phyloP scores from a whole-genome alignment of 352 stramenopile species.

The Pythium chondricola region DNA sequence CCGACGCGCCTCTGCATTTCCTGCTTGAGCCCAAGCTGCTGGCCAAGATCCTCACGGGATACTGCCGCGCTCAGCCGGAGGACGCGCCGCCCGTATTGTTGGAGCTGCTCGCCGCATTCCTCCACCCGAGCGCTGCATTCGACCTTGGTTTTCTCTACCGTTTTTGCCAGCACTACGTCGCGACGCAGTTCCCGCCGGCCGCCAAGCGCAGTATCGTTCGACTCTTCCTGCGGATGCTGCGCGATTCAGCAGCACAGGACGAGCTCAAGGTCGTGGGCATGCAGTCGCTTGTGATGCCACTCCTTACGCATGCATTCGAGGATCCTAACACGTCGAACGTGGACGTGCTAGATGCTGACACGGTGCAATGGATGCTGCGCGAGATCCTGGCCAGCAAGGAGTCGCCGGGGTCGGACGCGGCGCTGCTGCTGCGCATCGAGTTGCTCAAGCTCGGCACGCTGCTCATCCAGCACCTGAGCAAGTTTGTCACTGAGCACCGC shows the following conservation, averaged over 20 bases:
- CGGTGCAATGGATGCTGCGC: slow-evolving; percentile 83
- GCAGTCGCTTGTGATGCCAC: slow-evolving; percentile 92
- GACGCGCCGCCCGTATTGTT: slow-evolving; percentile 96
- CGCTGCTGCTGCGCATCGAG: slow-evolving; percentile 83
- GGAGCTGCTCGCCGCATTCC: slow-evolving; percentile 93
- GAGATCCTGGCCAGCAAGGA: slow-evolving; percentile 87
- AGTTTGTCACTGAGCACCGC: slow-evolving; percentile 89
- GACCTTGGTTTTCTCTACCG: slow-evolving; percentile 94
- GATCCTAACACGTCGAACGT: slow-evolving; percentile 68
- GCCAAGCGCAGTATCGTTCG: slow-evolving; percentile 86
- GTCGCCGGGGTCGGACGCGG: slow-evolving; percentile 32
- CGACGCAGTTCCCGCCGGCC: slow-evolving; percentile 39
- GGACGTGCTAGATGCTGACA: slow-evolving; percentile 82
- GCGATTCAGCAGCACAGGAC: slow-evolving; percentile 45
- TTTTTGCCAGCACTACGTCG: slow-evolving; percentile 86
- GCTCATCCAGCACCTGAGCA: slow-evolving; percentile 93
- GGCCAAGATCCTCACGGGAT: slow-evolving; percentile 93
- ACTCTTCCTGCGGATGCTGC: slow-evolving; percentile 87
- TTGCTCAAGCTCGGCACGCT: slow-evolving; percentile 94
- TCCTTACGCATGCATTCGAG: slow-evolving; percentile 86
- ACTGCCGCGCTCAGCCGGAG: slow-evolving; percentile 88
- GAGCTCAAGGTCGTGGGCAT: slow-evolving; percentile 92
- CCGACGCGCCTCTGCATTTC: slow-evolving; percentile 84
- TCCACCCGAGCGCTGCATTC: slow-evolving; percentile 85
- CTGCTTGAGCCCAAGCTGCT: slow-evolving; percentile 94